Evolutionary conservation across 2,329 filamentous ascomycete species (phyloP), one percentile per base, ranked within the genome.

Genomic region (Monosporascus sp.): DNA sequence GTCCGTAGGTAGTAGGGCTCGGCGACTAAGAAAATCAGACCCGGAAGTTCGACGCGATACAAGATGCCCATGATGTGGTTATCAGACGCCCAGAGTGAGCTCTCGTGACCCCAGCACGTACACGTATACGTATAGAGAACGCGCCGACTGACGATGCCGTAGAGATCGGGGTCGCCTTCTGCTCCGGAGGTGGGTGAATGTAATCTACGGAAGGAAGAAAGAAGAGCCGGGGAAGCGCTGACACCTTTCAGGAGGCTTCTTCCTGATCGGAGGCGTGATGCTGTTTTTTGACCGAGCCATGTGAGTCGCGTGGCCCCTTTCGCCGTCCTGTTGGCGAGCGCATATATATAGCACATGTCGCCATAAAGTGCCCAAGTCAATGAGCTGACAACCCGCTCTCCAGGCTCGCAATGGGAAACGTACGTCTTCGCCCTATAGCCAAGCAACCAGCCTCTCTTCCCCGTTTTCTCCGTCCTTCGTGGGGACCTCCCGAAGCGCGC

Each of bases 161-260:
- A 97, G 94, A 99, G 74, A 88, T 97, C 67, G 94, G 94, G 64
- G 92, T 97, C 58, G 90, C 92, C 70, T 99, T 99, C 79, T 97
- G 94, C 81, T 94, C 91, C 68, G 93, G 91, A 68, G 93, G 92
- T 96, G 87, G 63, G 89, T 87, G 62, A 61, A 15, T 15, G 41
- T 52, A 47, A 62, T 59, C 60, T 62, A 48, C 40, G 51, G 44
- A 48, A 53, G 26, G 40, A 26, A 55, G 45, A 58, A 65, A 59
- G 53, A 37, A 40, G 37, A 26, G 37, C 48, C 28, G 20, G 31
- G 49, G 14, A 24, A 26, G 48, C 40, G 53, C 53, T 57, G 51
- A 58, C 53, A 28, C 35, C 35, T 26, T 55, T 53, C 70, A 96
- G 93, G 93, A 72, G 91, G 89, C 61, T 87, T 97, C 78, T 99